These are phyloP conservation scores for Salix brachista DNA, from an alignment of 345 rosid species.

Conservation along the genomic window DNA sequence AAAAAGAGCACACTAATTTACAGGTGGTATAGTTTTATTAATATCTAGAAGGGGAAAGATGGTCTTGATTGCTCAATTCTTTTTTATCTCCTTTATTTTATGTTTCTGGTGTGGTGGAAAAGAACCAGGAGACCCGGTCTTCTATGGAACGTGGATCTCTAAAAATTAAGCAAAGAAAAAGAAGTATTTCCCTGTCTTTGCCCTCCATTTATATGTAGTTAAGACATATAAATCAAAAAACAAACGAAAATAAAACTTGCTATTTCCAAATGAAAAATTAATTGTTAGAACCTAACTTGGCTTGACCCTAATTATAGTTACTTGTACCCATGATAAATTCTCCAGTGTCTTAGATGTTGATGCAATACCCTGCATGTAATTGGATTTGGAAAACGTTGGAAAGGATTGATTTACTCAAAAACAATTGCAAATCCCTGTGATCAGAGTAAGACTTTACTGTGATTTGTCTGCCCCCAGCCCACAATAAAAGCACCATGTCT, in stretches of 20 bases:
- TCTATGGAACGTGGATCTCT: conserved; percentile 31
- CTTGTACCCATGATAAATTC: not conserved
- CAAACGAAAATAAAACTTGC: not conserved
- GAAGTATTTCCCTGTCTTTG: not conserved
- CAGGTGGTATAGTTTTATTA: conserved; percentile 2
- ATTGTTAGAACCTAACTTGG: not conserved
- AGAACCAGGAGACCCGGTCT: conserved; percentile 44
- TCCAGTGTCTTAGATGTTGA: not conserved
- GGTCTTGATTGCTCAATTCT: conserved; percentile 3
- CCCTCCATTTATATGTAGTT: not conserved
- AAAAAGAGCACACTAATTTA: conserved; percentile 3
- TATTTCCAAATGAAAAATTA: not conserved
- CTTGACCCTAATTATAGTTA: not conserved
- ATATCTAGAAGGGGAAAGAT: not conserved
- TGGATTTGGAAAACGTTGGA: not conserved
- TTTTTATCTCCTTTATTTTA: conserved; percentile 5
- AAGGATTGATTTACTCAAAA: not conserved
- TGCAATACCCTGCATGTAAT: no score
- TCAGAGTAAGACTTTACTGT: not conserved
- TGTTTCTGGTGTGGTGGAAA: conserved; percentile 17
- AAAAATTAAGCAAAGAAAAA: conserved; percentile 31
- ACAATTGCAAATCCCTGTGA: not conserved
- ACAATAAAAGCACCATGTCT: not conserved
- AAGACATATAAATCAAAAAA: not conserved
- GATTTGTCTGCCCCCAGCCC: not conserved